A percentile compares a stretch with the other conserved stretches of the same genome.
phyloP scores from a whole-genome alignment of 1,284 basidiomycete genomes.

The Puccinia triticina region DNA sequence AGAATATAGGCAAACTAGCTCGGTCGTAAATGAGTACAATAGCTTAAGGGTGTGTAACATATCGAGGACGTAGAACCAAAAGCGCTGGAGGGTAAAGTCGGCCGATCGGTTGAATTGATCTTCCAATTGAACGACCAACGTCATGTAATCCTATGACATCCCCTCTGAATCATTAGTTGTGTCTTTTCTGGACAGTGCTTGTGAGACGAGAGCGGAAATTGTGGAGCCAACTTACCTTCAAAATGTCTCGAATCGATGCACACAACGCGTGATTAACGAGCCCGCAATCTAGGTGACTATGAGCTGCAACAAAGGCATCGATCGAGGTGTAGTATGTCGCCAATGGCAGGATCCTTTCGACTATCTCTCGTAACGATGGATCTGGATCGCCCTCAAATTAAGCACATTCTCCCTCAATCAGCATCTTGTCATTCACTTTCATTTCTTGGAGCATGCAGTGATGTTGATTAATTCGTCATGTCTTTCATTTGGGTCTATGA shows the following conservation, averaged over 20 bases:
- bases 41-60: conserved; percentile 84
- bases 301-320: conserved; percentile 81
- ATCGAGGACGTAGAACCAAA: conserved; percentile 95
- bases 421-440: not conserved
- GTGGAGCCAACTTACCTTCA: conserved; percentile 68
- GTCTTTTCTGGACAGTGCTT: conserved; percentile 2
- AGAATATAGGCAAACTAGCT: conserved; percentile 65
- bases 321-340: conserved; percentile 92
- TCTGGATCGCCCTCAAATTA: conserved; percentile 64
- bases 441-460: too few relatives aligned
- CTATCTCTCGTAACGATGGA: conserved; percentile 80
- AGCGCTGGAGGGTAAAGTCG: conserved; percentile 88
- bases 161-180: not conserved
- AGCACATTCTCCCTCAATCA: not conserved
- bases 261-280: conserved; percentile 94
- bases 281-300: conserved; percentile 71
- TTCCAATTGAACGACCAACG: conserved; percentile 88
- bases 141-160: conserved; percentile 77
- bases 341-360: conserved; percentile 83
- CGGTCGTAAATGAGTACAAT: conserved; percentile 62
- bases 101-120: conserved; percentile 85
- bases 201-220: not conserved
- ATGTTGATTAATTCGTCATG: too few relatives aligned
- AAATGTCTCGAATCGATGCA: conserved; percentile 86
- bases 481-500: too few relatives aligned